Conservation (phyloP, 164 flowering plant genomes). For the Liquidambar formosana region DNA sequence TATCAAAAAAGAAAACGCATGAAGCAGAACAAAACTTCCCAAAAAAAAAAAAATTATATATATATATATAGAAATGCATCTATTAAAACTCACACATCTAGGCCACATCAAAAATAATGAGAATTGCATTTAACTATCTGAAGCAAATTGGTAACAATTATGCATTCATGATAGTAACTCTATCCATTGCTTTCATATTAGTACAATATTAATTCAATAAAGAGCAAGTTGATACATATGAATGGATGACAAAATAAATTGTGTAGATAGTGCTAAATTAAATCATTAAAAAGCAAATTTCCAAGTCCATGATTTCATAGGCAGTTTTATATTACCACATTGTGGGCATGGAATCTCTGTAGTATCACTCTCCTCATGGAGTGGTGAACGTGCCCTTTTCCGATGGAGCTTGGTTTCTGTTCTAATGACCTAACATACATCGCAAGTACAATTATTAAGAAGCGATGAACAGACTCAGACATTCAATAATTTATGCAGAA, state of each 20-base stretch:
- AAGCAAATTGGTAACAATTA: neutral
- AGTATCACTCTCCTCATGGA: slow-evolving; percentile 34
- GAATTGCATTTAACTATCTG: neutral
- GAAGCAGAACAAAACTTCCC: neutral
- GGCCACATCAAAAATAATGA: neutral
- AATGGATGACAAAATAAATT: neutral
- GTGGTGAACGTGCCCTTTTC: slow-evolving; percentile 44
- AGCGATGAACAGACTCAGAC: neutral
- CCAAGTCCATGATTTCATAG: too few relatives aligned
- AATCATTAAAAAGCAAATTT: neutral
- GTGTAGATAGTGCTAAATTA: neutral
- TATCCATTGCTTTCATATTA: neutral
- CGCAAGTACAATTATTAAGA: neutral
- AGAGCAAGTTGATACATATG: neutral
- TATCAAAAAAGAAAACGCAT: neutral
- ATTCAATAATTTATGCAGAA: too few relatives aligned
- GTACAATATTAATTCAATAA: neutral
- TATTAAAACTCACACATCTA: neutral
- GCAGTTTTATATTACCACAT: slow-evolving; percentile 48
- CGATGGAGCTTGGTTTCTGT: slow-evolving; percentile 29
- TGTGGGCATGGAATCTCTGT: slow-evolving; percentile 55
- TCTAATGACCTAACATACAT: slow-evolving; percentile 47
- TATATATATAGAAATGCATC: neutral
- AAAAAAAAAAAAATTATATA: neutral
- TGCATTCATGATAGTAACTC: too few relatives aligned